Evolutionary conservation across 1,139 yeast genomes (phyloP).

Genomic region (Saccharomyces hybrid): DNA sequence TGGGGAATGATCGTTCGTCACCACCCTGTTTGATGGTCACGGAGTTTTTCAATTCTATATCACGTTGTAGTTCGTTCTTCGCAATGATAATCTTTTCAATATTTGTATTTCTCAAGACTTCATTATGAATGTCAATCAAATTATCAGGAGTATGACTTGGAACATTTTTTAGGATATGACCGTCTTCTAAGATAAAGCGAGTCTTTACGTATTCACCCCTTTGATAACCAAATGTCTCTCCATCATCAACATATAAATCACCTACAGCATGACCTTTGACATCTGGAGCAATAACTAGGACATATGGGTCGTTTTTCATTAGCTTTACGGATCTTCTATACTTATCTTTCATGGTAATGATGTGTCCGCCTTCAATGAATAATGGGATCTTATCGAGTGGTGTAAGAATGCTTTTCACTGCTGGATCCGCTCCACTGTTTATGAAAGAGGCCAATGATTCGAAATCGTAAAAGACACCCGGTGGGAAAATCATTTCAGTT

Average conservation of each 20-base stretch:
- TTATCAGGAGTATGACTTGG: slow-evolving; percentile 13
- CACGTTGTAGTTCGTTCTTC: slow-evolving; percentile 29
- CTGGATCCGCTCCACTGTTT: slow-evolving; percentile 18
- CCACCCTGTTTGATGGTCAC: slow-evolving; percentile 36
- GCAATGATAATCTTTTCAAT: slow-evolving; percentile 59
- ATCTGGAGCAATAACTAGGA: slow-evolving; percentile 59
- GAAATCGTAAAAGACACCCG: slow-evolving; percentile 43
- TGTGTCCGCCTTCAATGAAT: slow-evolving; percentile 68
- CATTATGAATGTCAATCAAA: slow-evolving; percentile 8
- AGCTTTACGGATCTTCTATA: slow-evolving; percentile 71
- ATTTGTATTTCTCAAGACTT: slow-evolving; percentile 24
- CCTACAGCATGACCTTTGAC: slow-evolving; percentile 46
- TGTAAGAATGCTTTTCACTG: slow-evolving; percentile 34
- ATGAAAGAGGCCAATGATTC: slow-evolving; percentile 35
- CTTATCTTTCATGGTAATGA: slow-evolving; percentile 60
- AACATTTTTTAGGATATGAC: slow-evolving; percentile 27
- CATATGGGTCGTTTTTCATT: slow-evolving; percentile 78
- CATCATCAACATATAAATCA: slow-evolving; percentile 75
- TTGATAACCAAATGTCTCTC: slow-evolving; percentile 58
- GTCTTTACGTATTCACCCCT: slow-evolving; percentile 29
- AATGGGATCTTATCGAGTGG: slow-evolving; percentile 63
- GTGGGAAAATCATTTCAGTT: slow-evolving; percentile 56
- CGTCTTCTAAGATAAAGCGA: slow-evolving; percentile 9
- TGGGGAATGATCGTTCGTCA: slow-evolving; percentile 33
- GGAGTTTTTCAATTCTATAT: slow-evolving; percentile 9